Conservation (phyloP, 2,329 filamentous ascomycete genomes). For the Ceratocystiopsis brevicomis region DNA sequence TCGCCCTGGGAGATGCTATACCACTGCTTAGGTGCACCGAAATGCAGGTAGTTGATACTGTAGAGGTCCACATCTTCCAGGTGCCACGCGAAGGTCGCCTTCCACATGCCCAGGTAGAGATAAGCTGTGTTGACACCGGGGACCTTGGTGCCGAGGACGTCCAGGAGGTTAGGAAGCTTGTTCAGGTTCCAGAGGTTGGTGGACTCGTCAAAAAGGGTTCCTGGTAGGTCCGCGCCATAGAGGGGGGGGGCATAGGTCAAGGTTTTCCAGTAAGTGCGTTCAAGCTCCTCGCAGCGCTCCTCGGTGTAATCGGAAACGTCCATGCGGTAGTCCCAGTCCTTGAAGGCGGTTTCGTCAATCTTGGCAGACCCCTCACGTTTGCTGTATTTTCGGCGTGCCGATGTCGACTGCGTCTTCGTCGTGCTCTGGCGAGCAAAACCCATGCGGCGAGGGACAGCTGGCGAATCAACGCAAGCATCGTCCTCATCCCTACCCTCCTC, state of each 20-base stretch:
- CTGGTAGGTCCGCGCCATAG: conserved; percentile 92
- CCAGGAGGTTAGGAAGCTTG: conserved; percentile 79
- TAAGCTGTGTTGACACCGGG: conserved; percentile 97
- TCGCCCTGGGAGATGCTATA: conserved; percentile 97
- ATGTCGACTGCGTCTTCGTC: conserved; percentile 53
- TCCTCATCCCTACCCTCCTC: conserved; percentile 18
- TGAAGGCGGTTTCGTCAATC: conserved; percentile 79
- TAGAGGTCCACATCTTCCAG: conserved; percentile 96
- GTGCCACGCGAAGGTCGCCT: conserved; percentile 98
- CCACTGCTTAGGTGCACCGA: conserved; percentile 97
- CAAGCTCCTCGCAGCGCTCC: conserved; percentile 84
- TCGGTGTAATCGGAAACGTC: conserved; percentile 74
- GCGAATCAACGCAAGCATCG: background rate
- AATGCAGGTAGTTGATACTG: conserved; percentile 99
- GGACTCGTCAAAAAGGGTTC: conserved; percentile 77
- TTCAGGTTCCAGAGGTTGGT: conserved; percentile 85
- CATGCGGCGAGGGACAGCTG: conserved; percentile 23
- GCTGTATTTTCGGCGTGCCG: conserved; percentile 73
- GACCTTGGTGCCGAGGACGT: conserved; percentile 86
- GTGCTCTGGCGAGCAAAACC: conserved; percentile 31
- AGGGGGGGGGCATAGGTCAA: conserved; percentile 86
- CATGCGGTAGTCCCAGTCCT: conserved; percentile 78
- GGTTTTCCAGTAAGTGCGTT: conserved; percentile 93
- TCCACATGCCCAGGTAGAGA: conserved; percentile 98
- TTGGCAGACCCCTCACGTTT: conserved; percentile 57